phyloP scores from a whole-genome alignment of 768 basidiomycete genomes.

The Boletus barrowsii region DNA sequence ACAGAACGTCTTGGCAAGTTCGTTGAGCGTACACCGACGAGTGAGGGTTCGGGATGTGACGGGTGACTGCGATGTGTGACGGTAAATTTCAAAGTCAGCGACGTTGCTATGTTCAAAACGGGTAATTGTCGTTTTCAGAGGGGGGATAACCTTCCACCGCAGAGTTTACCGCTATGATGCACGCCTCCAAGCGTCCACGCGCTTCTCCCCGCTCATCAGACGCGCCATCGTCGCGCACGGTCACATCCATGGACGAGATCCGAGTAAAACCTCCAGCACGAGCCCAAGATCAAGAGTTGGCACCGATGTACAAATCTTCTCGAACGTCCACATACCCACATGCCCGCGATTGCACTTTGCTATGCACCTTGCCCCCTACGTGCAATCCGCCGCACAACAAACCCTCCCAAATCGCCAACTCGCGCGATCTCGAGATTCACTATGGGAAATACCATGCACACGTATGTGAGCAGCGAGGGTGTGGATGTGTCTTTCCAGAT shows the following conservation, averaged over 20 bases:
- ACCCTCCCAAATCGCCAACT: constrained; percentile 61
- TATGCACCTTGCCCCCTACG: constrained; percentile 81
- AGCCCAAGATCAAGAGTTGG: constrained; percentile 17
- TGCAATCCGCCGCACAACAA: constrained; percentile 56
- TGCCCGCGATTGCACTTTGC: constrained; percentile 37
- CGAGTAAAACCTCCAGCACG: background rate
- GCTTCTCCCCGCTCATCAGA: constrained; percentile 28
- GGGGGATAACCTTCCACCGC: background rate
- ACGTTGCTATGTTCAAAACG: background rate
- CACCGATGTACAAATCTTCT: constrained; percentile 33
- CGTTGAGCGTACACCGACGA: background rate
- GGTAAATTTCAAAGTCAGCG: constrained; percentile 21
- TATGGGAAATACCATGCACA: constrained; percentile 84
- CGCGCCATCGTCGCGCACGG: constrained; percentile 34
- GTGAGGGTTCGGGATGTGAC: constrained; percentile 2
- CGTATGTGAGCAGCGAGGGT: constrained; percentile 67
- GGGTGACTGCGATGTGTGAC: constrained; percentile 16
- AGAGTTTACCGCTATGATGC: constrained; percentile 13
- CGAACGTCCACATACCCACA: constrained; percentile 24
- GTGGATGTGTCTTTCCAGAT: constrained; percentile 84
- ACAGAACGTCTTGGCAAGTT: no score
- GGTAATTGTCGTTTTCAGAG: background rate
- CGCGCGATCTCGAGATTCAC: constrained; percentile 74
- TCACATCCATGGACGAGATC: constrained; percentile 2
- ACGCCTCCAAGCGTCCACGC: constrained; percentile 33